Percentiles rank a stretch among this genome's conserved stretches.
Conservation (phyloP, 495 filamentous ascomycete genomes). For the Penicillium verhagenii region DNA sequence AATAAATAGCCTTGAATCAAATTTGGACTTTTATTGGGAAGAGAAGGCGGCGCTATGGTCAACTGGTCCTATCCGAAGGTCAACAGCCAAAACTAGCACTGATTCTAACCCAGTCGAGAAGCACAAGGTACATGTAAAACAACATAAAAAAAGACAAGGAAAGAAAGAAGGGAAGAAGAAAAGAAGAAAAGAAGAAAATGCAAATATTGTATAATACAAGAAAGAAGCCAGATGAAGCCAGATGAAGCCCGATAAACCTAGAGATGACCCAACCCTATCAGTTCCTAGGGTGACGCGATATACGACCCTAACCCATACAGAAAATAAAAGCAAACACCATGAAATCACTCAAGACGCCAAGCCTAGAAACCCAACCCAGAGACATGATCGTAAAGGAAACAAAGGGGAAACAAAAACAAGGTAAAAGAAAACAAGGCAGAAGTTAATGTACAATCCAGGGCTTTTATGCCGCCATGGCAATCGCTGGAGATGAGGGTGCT, state of each 20-base stretch:
- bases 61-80: neutral
- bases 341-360: slow-evolving; percentile 2
- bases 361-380: slow-evolving; percentile 10
- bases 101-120: neutral
- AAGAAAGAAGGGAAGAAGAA: neutral
- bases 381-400: slow-evolving; percentile 5
- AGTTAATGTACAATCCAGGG: slow-evolving; percentile 15
- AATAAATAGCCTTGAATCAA: neutral
- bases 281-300: neutral
- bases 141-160: too few relatives aligned
- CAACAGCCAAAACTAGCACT: neutral
- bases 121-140: too few relatives aligned
- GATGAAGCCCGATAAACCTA: slow-evolving; percentile 10
- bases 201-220: slow-evolving; percentile 14
- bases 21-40: neutral
- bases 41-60: neutral
- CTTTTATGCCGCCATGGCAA: slow-evolving; percentile 43
- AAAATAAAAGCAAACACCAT: slow-evolving; percentile 2
- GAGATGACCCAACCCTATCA: neutral
- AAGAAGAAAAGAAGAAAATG: neutral
- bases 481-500: slow-evolving; percentile 47
- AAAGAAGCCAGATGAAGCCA: slow-evolving; percentile 8
- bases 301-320: neutral
- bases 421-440: slow-evolving; percentile 9
- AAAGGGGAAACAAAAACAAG: slow-evolving; percentile 3